Percentiles rank a stretch among this genome's conserved stretches.
Evolutionary conservation across 23 red algal species (phyloP).

Genomic region (Gracilaria domingensis): DNA sequence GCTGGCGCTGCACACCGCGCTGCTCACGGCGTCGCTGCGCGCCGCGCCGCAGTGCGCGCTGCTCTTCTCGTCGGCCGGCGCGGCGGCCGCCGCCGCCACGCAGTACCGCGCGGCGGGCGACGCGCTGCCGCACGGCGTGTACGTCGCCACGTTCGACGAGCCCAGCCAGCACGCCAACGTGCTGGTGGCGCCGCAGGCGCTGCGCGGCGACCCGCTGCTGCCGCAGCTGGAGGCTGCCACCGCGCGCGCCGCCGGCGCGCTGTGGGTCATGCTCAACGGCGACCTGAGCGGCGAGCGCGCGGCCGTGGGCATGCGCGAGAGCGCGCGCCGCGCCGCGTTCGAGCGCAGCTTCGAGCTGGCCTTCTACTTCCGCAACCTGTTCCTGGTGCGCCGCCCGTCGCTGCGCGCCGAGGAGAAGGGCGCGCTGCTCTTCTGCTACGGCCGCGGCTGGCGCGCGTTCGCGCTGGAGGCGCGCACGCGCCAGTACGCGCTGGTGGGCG

Average conservation of each 20-base stretch:
- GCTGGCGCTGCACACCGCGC: not conserved
- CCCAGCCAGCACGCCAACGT: conserved; percentile 8
- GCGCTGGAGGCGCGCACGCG: not conserved
- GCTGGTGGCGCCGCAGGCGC: conserved; percentile 17
- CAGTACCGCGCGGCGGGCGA: not conserved
- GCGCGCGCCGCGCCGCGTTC: conserved; percentile 4
- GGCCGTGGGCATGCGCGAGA: conserved; percentile 50
- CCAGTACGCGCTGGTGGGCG: not conserved
- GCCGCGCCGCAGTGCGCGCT: conserved; percentile 1
- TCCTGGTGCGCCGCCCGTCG: conserved; percentile 33
- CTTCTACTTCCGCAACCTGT: conserved; percentile 57
- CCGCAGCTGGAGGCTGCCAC: not conserved
- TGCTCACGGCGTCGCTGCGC: not conserved
- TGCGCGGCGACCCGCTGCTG: conserved; percentile 30
- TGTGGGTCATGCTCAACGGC: conserved; percentile 49
- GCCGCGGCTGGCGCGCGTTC: conserved; percentile 29
- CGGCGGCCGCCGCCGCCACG: conserved; percentile 42
- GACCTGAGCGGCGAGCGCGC: conserved; percentile 28
- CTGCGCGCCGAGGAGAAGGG: conserved; percentile 41
- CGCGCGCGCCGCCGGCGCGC: conserved; percentile 1
- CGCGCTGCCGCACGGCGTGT: not conserved
- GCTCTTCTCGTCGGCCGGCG: conserved; percentile 56
- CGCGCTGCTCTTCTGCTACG: conserved; percentile 19
- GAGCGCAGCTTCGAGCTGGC: conserved; percentile 21
- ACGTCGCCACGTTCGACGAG: not conserved